Evolutionary conservation across 345 rosid genomes (phyloP), one percentile per base, ranked within the genome.

Genomic region (Dipteronia sinensis): DNA sequence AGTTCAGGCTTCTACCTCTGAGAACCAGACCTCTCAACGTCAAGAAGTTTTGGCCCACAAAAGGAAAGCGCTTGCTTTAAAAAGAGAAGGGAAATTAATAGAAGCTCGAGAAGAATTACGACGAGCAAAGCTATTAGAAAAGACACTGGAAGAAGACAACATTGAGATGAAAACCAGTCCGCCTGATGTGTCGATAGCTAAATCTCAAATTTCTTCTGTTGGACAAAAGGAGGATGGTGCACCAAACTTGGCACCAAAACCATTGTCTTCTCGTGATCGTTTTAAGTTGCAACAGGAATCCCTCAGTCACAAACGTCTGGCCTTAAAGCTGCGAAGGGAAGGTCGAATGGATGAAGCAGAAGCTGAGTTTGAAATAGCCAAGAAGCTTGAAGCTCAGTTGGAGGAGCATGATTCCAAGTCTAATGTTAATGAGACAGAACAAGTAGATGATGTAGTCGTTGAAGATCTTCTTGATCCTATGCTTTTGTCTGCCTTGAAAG

Each of bases 401-500:
- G 99, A 92, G 69, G 94, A 90, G 80, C 78, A 82, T 20, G 88
- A 82, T 74, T 83, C 88, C 23, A 87, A 85, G 83, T 79, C 85
- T 64, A 75, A 84, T 53, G 66, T 17, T 13, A 22, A 46, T 3
- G 63, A 46, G 44, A 76, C 79, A 63, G 90, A 76, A 81, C 22
- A 67, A 5, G 76, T 19, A 13, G 88, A 87, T 67, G 92, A 85
- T 73, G 89, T 83, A 63, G 82, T 65, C 59, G 92, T 92, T 47
- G 97, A 93, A 83, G 96, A 92, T 91, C 82, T 95, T 81, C 98
- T 95, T 19, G 96, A 93, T 91, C 97, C 98, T 82, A 94, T 91
- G 70, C 98, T 95, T 73, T 78, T 95, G 8, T 89, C 94, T 83
- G 96, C 98, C 27, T 80, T 95, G 71, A 87, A 82, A 82, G 93